A percentile compares a stretch with the other conserved stretches of the same genome.
Conservation (phyloP, 768 basidiomycete genomes). For the Naganishia vishniacii region DNA sequence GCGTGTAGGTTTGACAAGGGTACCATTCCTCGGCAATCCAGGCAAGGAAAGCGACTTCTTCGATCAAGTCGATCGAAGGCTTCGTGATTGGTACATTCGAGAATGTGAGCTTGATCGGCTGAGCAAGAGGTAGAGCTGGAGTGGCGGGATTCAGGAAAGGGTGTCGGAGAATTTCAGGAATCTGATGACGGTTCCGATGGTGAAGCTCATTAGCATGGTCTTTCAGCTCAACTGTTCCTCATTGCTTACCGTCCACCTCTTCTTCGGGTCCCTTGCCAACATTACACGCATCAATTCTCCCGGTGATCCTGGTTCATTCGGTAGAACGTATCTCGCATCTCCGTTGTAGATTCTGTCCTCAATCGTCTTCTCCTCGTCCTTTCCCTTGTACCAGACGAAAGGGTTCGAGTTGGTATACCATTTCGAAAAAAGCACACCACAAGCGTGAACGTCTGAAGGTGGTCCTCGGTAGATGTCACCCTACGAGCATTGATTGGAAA, state of each 20-base stretch:
- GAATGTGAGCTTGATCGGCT: constrained; percentile 8
- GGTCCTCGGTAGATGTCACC: constrained; percentile 34
- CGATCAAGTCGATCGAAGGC: constrained; percentile 13
- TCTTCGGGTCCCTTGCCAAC: constrained; percentile 33
- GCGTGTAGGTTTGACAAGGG: constrained; percentile 16
- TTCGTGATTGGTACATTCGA: constrained; percentile 16
- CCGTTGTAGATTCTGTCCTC: constrained; percentile 33
- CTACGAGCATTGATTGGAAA: constrained; percentile 26
- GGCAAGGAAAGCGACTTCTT: constrained; percentile 24
- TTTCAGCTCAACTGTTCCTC: no score
- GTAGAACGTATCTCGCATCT: constrained; percentile 15
- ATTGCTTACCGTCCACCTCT: constrained; percentile 40
- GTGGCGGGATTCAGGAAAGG: constrained; percentile 33
- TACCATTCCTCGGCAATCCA: constrained; percentile 25
- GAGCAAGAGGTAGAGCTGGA: constrained; percentile 21
- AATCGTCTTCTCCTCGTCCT: constrained; percentile 34
- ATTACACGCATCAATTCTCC: constrained; percentile 37
- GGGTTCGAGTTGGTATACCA: constrained; percentile 36
- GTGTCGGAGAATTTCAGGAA: constrained; percentile 38
- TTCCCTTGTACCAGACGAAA: constrained; percentile 26
- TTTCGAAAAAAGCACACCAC: constrained; percentile 43
- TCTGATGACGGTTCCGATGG: no score
- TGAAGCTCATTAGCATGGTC: no score
- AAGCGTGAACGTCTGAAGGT: constrained; percentile 43
- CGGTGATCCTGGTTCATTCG: constrained; percentile 27